A percentile compares a stretch with the other conserved stretches of the same genome.
Evolutionary conservation across 345 rosid genomes (phyloP).

Genomic region (Euphorbia lathyris): DNA sequence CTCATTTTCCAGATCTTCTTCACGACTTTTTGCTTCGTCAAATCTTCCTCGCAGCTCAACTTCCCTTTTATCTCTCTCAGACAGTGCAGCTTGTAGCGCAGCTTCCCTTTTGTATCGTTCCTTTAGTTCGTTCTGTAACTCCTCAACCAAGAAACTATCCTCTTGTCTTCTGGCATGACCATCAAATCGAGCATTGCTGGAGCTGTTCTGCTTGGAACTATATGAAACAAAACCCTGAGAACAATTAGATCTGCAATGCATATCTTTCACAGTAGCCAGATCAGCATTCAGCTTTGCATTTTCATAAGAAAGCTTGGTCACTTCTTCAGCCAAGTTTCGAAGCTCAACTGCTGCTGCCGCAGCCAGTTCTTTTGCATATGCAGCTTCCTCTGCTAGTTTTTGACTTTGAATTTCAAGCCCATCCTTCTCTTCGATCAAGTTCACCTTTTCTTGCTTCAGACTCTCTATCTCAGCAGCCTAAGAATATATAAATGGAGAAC

Average conservation of each 20-base stretch:
- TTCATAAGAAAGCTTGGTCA: slow-evolving; percentile 59
- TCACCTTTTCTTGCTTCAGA: slow-evolving; percentile 50
- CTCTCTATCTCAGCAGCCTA: slow-evolving; percentile 59
- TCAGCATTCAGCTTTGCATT: slow-evolving; percentile 55
- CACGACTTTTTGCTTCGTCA: slow-evolving; percentile 48
- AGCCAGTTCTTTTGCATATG: slow-evolving; percentile 71
- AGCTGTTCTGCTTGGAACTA: slow-evolving; percentile 28
- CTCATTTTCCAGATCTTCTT: slow-evolving; percentile 53
- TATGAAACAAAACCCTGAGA: slow-evolving; percentile 28
- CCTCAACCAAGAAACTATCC: slow-evolving; percentile 34
- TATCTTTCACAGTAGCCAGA: slow-evolving; percentile 44
- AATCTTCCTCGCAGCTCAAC: slow-evolving; percentile 42
- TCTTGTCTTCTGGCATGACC: slow-evolving; percentile 27
- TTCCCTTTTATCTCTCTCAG: slow-evolving; percentile 39
- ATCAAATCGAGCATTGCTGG: slow-evolving; percentile 25
- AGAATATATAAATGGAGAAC: slow-evolving; percentile 6
- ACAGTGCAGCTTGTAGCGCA: slow-evolving; percentile 36
- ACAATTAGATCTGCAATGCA: slow-evolving; percentile 28
- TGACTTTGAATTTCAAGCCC: slow-evolving; percentile 48
- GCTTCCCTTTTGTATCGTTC: slow-evolving; percentile 42
- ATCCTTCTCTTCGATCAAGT: slow-evolving; percentile 50
- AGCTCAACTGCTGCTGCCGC: slow-evolving; percentile 72
- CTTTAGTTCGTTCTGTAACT: slow-evolving; percentile 46
- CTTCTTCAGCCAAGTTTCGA: slow-evolving; percentile 64
- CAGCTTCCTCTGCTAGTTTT: slow-evolving; percentile 62